phyloP scores from a whole-genome alignment of 2,329 filamentous ascomycete species.

The Parafenestella ontariensis region DNA sequence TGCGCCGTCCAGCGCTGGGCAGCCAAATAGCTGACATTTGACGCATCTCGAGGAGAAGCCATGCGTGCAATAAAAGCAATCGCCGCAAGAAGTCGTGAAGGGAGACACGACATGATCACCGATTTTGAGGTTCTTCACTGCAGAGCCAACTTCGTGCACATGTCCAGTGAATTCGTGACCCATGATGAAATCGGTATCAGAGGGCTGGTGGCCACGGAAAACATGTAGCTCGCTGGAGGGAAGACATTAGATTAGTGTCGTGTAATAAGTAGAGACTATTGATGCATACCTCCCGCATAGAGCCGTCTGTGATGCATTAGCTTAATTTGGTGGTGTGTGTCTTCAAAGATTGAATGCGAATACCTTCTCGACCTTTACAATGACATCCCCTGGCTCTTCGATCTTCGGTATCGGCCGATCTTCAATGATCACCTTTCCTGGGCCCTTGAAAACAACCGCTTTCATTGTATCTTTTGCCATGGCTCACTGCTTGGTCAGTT shows the following conservation, averaged over 20 bases:
- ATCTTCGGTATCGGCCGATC: conserved; percentile 80
- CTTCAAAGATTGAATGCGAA: not conserved
- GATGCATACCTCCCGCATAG: conserved; percentile 79
- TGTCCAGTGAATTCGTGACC: conserved; percentile 88
- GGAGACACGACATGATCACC: conserved; percentile 84
- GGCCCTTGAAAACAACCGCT: conserved; percentile 86
- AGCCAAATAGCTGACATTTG: conserved; percentile 74
- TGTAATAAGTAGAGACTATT: not conserved
- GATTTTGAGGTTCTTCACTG: conserved; percentile 71
- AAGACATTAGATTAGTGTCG: conserved; percentile 9
- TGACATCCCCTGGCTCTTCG: conserved; percentile 73
- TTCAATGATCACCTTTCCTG: conserved; percentile 76
- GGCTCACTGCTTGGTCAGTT: not conserved
- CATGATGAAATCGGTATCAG: conserved; percentile 70
- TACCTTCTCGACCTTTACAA: conserved; percentile 78
- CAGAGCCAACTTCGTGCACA: conserved; percentile 71
- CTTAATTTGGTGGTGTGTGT: not conserved
- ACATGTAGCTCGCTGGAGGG: conserved; percentile 77
- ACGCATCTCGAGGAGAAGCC: conserved; percentile 80
- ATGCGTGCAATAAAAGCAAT: conserved; percentile 85
- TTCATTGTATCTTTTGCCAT: conserved; percentile 67
- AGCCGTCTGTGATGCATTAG: conserved; percentile 61
- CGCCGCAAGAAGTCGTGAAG: conserved; percentile 69
- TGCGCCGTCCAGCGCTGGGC: conserved; percentile 71
- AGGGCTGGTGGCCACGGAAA: conserved; percentile 80